These are phyloP conservation scores for Penicillium dipodomyicola DNA, from an alignment of 495 filamentous ascomycete species.

Conservation along the genomic window DNA sequence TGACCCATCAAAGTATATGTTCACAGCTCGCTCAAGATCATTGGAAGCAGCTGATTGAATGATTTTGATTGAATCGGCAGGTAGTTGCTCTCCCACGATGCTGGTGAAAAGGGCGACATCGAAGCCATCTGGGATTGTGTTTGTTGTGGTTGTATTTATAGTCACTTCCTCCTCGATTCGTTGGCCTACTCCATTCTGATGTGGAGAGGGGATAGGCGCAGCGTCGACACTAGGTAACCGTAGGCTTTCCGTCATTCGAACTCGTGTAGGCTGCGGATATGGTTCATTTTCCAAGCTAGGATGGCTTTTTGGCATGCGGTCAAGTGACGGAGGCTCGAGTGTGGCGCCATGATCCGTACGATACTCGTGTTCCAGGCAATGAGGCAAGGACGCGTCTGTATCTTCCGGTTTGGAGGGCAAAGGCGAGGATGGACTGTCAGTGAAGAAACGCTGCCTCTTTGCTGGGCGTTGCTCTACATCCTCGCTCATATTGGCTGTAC, in stretches of 20 bases:
- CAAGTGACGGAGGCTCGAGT: slow-evolving; percentile 1
- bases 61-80: slow-evolving; percentile 45
- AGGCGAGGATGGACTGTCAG: slow-evolving; percentile 40
- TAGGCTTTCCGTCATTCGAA: background rate
- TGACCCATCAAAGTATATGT: slow-evolving; percentile 91
- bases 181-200: background rate
- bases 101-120: slow-evolving; percentile 66
- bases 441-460: slow-evolving; percentile 83
- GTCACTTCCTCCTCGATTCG: background rate
- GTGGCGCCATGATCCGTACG: background rate
- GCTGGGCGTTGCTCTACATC: slow-evolving; percentile 51
- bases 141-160: background rate
- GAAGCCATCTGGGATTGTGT: slow-evolving; percentile 44
- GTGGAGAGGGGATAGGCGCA: background rate
- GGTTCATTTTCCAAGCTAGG: background rate
- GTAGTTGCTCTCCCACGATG: slow-evolving; percentile 67
- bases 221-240: background rate
- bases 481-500: slow-evolving; percentile 26
- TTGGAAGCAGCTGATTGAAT: slow-evolving; percentile 59
- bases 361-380: slow-evolving; percentile 2
- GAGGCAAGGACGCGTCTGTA: slow-evolving; percentile 27
- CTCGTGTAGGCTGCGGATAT: background rate
- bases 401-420: slow-evolving; percentile 5
- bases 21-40: slow-evolving; percentile 66
- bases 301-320: background rate